phyloP scores from a whole-genome alignment of 1,284 basidiomycete genomes.

The Abortiporus biennis region DNA sequence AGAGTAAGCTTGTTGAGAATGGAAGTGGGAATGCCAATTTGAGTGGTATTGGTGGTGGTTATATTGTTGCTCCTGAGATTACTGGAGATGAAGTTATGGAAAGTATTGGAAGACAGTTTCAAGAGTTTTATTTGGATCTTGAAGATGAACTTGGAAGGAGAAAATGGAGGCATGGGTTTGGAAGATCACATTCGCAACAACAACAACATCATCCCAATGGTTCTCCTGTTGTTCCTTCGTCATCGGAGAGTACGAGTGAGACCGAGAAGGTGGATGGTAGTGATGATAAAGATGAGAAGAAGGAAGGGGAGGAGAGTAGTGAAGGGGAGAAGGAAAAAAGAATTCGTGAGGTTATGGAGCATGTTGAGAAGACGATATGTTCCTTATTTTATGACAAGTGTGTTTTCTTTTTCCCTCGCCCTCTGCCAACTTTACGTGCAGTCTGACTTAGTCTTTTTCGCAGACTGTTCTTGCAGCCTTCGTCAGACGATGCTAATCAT shows the following conservation, averaged over 20 bases:
- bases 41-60: conserved; percentile 9
- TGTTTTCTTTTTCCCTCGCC: conserved; percentile 8
- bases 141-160: conserved; percentile 43
- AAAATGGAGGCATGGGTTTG: conserved; percentile 12
- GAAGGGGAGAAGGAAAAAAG: conserved; percentile 28
- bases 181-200: neutral
- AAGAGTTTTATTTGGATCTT: conserved; percentile 67
- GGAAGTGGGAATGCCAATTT: neutral
- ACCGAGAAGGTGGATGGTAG: conserved; percentile 23
- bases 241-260: conserved; percentile 10
- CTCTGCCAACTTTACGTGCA: neutral
- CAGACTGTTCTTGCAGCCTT: conserved; percentile 59
- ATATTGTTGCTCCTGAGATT: conserved; percentile 8
- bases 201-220: conserved; percentile 11
- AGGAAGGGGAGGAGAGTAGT: conserved; percentile 10
- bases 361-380: conserved; percentile 66
- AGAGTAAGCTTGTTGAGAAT: conserved; percentile 7
- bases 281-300: conserved; percentile 24
- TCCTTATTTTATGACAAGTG: conserved; percentile 54
- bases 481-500: conserved; percentile 76
- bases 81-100: conserved; percentile 26
- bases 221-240: conserved; percentile 5
- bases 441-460: neutral
- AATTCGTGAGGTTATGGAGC: conserved; percentile 57
- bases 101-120: conserved; percentile 54